A percentile compares a stretch with the other conserved stretches of the same genome.
These are phyloP conservation scores for Sistotremastrum suecicum DNA, from an alignment of 768 basidiomycete genomes.

Conservation along the genomic window DNA sequence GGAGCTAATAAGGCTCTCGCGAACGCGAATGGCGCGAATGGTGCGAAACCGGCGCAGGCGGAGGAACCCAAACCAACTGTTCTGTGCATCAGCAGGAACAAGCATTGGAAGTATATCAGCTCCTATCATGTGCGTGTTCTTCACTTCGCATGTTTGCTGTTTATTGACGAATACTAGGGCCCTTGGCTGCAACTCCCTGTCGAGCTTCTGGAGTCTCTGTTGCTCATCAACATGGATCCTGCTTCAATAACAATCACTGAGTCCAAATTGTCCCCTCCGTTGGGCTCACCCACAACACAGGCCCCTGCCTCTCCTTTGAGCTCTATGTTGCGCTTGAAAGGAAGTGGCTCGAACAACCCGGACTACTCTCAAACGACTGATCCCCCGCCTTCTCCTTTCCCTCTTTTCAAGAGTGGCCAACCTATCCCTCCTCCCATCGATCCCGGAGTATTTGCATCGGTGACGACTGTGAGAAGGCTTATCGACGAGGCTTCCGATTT, in stretches of 20 bases:
- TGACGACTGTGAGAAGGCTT: conserved; percentile 59
- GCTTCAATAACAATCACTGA: conserved; percentile 34
- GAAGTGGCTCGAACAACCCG: background rate
- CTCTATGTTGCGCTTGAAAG: conserved; percentile 1
- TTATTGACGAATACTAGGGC: conserved; percentile 34
- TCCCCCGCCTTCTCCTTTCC: conserved; percentile 38
- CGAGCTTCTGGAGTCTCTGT: conserved; percentile 72
- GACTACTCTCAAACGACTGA: conserved; percentile 23
- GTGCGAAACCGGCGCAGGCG: conserved; percentile 18
- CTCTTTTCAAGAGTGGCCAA: conserved; percentile 44
- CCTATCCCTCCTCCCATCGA: conserved; percentile 79
- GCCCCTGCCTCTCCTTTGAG: conserved; percentile 11
- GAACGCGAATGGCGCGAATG: conserved; percentile 15
- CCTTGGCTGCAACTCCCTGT: conserved; percentile 85
- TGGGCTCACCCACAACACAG: conserved; percentile 13
- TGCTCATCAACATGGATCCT: conserved; percentile 67
- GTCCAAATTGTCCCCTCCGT: conserved; percentile 28
- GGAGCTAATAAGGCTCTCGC: conserved; percentile 27
- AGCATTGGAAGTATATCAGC: conserved; percentile 89
- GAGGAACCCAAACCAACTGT: conserved; percentile 40
- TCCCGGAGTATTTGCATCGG: conserved; percentile 72
- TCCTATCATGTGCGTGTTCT: conserved; percentile 63
- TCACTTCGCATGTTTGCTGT: conserved; percentile 1
- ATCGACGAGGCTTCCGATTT: conserved; percentile 86
- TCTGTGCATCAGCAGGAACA: conserved; percentile 82